These are phyloP conservation scores for Solanum acaule DNA, from an alignment of 257 asterid species.

Conservation along the genomic window DNA sequence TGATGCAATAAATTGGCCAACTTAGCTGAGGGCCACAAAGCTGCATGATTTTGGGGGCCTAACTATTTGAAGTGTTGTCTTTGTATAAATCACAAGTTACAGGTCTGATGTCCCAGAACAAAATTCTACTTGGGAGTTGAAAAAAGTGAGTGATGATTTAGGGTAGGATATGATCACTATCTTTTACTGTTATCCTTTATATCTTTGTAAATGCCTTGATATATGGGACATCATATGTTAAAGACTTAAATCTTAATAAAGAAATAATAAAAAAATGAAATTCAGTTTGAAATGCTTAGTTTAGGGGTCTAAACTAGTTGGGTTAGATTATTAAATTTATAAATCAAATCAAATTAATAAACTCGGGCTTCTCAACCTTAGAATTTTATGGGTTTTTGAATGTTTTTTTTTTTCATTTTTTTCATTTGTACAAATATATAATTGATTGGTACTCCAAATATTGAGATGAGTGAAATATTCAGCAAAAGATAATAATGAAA, in stretches of 20 bases:
- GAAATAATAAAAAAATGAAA: background rate
- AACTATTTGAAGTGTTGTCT: background rate
- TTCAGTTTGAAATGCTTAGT: background rate
- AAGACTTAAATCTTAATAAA: background rate
- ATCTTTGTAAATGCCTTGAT: background rate
- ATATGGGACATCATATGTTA: background rate
- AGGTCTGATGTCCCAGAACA: background rate
- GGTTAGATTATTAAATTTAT: no score
- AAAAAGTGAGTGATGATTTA: background rate
- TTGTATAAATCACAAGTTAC: background rate
- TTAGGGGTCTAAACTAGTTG: no score
- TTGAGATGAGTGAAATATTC: no score
- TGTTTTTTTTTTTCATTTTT: no score
- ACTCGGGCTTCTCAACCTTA: no score
- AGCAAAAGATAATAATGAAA: no score
- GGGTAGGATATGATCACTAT: background rate
- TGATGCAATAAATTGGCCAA: background rate
- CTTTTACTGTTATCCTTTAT: background rate
- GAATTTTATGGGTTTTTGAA: no score
- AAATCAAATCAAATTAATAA: no score
- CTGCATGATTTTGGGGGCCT: background rate
- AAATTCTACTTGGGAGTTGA: background rate
- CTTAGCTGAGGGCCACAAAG: background rate
- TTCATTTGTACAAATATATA: no score
- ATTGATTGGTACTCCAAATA: no score